A percentile compares a stretch with the other conserved stretches of the same genome.
Conservation (phyloP, 352 stramenopile genomes). For the Phytophthora chlamydospora region DNA sequence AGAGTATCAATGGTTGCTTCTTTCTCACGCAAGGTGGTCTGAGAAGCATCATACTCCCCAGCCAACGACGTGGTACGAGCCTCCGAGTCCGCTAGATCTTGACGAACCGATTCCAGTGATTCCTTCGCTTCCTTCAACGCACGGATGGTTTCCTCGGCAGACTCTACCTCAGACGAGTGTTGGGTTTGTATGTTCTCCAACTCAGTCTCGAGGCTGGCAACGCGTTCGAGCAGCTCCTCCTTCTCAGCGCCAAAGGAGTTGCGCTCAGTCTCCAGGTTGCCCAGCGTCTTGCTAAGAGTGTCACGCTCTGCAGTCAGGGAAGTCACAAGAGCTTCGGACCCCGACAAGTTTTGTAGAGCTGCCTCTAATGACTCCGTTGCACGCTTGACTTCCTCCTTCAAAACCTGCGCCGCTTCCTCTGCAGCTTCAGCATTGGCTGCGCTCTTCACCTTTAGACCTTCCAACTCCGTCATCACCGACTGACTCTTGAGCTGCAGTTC, state of each 20-base stretch:
- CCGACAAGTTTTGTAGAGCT: constrained; percentile 22
- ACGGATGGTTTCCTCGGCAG: constrained; percentile 20
- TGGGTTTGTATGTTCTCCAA: constrained; percentile 25
- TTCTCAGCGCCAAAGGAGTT: constrained; percentile 21
- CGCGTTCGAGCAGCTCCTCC: constrained; percentile 13
- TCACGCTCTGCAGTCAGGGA: constrained; percentile 27
- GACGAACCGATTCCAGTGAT: constrained; percentile 12
- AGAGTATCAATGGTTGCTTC: constrained; percentile 4
- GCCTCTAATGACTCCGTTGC: constrained; percentile 24
- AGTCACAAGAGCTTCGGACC: constrained; percentile 20
- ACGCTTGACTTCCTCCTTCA: constrained; percentile 24
- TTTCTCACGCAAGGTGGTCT: neutral
- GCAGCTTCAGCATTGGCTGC: constrained; percentile 26
- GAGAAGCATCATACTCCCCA: neutral
- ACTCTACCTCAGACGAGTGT: constrained; percentile 13
- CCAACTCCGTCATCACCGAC: constrained; percentile 36
- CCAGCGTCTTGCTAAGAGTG: constrained; percentile 14
- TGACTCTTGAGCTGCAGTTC: constrained; percentile 47
- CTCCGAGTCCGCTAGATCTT: constrained; percentile 11
- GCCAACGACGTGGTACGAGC: constrained; percentile 3
- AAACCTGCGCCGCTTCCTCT: constrained; percentile 19
- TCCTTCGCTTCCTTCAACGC: constrained; percentile 17
- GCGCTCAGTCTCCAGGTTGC: constrained; percentile 17
- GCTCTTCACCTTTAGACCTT: constrained; percentile 28
- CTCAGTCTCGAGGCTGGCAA: constrained; percentile 19